phyloP scores from a whole-genome alignment of 495 filamentous ascomycete genomes.

The Hypoxylon trugodes region DNA sequence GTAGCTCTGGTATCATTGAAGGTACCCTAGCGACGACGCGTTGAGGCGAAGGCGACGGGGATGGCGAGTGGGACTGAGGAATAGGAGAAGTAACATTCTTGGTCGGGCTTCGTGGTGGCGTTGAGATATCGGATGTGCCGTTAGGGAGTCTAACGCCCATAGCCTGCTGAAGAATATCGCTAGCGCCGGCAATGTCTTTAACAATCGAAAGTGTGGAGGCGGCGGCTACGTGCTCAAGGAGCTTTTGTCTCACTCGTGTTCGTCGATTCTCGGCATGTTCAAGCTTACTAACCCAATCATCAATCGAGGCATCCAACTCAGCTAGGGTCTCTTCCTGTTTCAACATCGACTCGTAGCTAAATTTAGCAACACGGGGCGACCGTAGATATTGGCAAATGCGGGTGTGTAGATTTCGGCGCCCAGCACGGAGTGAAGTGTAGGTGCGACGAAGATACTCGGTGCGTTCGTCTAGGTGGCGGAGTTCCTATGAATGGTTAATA shows the following conservation, averaged over 20 bases:
- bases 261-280: constrained; percentile 79
- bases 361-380: constrained; percentile 66
- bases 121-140: constrained; percentile 54
- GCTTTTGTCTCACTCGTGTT: constrained; percentile 73
- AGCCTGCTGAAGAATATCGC: constrained; percentile 52
- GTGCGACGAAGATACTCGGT: constrained; percentile 77
- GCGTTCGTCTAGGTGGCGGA: constrained; percentile 72
- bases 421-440: constrained; percentile 70
- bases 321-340: constrained; percentile 78
- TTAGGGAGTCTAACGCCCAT: constrained; percentile 50
- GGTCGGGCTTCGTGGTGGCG: constrained; percentile 57
- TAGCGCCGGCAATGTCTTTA: constrained; percentile 45
- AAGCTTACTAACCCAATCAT: constrained; percentile 76
- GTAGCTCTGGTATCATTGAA: constrained; percentile 57
- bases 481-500: constrained; percentile 60
- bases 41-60: constrained; percentile 52
- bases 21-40: constrained; percentile 58
- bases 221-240: constrained; percentile 77
- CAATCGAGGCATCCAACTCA: constrained; percentile 76
- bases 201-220: constrained; percentile 56
- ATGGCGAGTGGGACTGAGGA: constrained; percentile 41
- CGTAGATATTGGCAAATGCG: constrained; percentile 75
- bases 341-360: constrained; percentile 72
- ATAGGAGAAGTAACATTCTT: constrained; percentile 45
- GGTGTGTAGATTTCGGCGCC: constrained; percentile 71